These are phyloP conservation scores for Aspergillus carlsbadensis DNA, from an alignment of 495 filamentous ascomycete species.

Conservation along the genomic window DNA sequence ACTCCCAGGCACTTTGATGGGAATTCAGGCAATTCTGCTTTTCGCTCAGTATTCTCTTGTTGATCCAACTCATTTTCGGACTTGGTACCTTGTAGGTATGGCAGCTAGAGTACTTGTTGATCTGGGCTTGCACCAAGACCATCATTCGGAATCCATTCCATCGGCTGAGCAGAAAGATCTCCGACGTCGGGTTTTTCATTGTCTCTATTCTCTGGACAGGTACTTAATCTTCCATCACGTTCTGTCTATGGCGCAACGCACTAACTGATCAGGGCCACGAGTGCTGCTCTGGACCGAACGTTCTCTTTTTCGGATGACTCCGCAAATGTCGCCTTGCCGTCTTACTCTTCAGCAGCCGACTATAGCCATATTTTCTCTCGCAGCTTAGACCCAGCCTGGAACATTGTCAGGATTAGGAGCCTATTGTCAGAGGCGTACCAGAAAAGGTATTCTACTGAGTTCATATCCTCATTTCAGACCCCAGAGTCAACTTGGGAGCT, in stretches of 20 bases:
- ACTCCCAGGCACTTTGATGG: conserved; percentile 73
- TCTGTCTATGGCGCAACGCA: neutral
- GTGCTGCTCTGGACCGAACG: conserved; percentile 72
- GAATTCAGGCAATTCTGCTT: conserved; percentile 81
- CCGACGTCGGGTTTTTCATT: conserved; percentile 78
- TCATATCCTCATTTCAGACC: conserved; percentile 59
- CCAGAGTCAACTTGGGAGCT: conserved; percentile 60
- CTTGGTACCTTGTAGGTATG: conserved; percentile 87
- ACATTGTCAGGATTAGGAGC: conserved; percentile 73
- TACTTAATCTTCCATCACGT: neutral
- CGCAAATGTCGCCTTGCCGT: conserved; percentile 64
- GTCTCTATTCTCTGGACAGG: conserved; percentile 85
- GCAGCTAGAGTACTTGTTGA: conserved; percentile 82
- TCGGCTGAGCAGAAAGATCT: conserved; percentile 67
- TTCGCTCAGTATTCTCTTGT: conserved; percentile 85
- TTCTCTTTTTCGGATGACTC: conserved; percentile 93
- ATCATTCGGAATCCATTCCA: conserved; percentile 60
- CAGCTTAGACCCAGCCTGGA: conserved; percentile 51
- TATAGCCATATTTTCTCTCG: conserved; percentile 46
- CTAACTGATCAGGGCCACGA: conserved; percentile 62
- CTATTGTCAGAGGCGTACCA: conserved; percentile 83
- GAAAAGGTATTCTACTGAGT: conserved; percentile 70
- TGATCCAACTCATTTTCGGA: conserved; percentile 84
- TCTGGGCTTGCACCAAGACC: conserved; percentile 86
- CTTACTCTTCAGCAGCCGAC: conserved; percentile 31